Conservation (phyloP, 441 rosid genomes). For the Gossypium armourianum region DNA sequence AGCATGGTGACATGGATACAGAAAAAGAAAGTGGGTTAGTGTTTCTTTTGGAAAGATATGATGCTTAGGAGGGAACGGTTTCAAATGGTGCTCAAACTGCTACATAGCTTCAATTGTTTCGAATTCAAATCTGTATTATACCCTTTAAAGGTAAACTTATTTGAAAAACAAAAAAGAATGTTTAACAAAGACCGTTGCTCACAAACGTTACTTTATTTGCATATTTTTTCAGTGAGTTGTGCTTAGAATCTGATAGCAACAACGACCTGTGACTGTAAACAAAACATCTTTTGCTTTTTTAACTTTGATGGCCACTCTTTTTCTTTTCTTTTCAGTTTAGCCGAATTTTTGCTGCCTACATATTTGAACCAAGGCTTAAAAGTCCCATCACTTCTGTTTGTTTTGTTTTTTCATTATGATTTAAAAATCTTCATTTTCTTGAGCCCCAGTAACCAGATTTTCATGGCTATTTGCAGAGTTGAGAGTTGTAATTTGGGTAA, state of each 20-base stretch:
- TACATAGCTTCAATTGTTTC: conserved; percentile 23
- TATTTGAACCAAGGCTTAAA: not conserved
- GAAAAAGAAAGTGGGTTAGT: conserved; percentile 6
- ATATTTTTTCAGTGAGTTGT: conserved; percentile 23
- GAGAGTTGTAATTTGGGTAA: conserved; percentile 14
- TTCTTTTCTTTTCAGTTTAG: not conserved
- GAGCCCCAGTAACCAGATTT: conserved; percentile 18
- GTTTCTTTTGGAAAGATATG: conserved; percentile 1
- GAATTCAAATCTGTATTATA: conserved; percentile 26
- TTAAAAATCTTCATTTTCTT: not conserved
- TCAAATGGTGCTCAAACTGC: conserved; percentile 22
- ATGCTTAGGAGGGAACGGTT: conserved; percentile 35
- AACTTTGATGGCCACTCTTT: conserved; percentile 11
- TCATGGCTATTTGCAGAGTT: conserved; percentile 30
- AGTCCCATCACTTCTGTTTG: conserved; percentile 8
- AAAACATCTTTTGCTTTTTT: conserved; percentile 29
- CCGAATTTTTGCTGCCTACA: not conserved
- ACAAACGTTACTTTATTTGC: conserved; percentile 18
- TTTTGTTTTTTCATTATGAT: conserved; percentile 10
- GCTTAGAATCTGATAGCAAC: conserved; percentile 19
- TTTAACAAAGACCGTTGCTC: conserved; percentile 35
- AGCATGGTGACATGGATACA: conserved; percentile 10
- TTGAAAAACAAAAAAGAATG: conserved; percentile 10
- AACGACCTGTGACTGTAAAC: conserved; percentile 27
- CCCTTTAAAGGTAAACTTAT: conserved; percentile 34